Base-by-base conservation (phyloP, 1,139 yeast species). In the Candida dubliniensis region DNA sequence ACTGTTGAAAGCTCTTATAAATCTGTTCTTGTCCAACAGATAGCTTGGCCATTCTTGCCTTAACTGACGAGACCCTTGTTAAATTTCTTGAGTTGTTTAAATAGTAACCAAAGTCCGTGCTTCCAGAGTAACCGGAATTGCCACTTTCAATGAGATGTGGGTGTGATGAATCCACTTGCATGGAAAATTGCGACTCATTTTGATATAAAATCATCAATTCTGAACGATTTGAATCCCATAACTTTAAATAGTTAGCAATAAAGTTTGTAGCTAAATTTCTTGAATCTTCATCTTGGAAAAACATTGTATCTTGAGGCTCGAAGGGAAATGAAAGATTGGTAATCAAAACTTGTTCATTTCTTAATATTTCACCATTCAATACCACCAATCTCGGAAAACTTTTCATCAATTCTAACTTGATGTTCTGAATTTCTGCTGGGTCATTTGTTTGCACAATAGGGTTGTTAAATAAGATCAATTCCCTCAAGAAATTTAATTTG, bases 181-280 rank as follows among this genome's bases (percentile, higher is more conserved):
- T 63, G 1, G 97, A 89, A 57, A 93, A 91, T 58, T 87, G 90
- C 0, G 97, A 89, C 56, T 85, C 86, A 42, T 79, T 79, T 47
- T 95, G 90, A 60, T 93, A 93, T 34, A 93, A 69, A 34, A 78
- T 77, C 63, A 85, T 62, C 40, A 93, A 70, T 44, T 84, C 91
- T 11, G 74, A 61, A 50, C 99, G 73, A 60, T 87, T 83, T 6
- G 77, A 58, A 66, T 93, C 99, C 95, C 96, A 93, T 40, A 84
- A 69, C 46, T 83, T 81, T 48, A 87, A 71, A 62, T 78, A 91
- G 55, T 87, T 84, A 14, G 91, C 66, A 8, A 91, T 72, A 63
- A 93, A 95, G 55, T 76, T 81, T 27, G 91, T 83, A 2, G 95
- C 83, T 41, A 88, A 68, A 41, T 72, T 71, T 49, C 84, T 88